phyloP scores from a whole-genome alignment of 495 filamentous ascomycete genomes.

The Parmelia sp. region DNA sequence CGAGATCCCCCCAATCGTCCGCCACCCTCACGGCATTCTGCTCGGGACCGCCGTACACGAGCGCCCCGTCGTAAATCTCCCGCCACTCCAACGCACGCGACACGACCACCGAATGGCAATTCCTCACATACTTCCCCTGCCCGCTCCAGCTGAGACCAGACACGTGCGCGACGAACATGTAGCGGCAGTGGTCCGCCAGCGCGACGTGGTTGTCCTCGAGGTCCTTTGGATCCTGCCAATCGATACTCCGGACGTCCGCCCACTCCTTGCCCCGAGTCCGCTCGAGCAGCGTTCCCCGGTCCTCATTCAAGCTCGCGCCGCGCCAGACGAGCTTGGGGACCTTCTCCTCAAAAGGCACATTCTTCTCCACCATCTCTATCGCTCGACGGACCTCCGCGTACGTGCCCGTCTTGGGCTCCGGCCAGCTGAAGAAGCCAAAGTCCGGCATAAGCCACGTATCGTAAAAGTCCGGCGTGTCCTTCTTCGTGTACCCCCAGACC shows the following conservation, averaged over 20 bases:
- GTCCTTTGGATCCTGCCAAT: background rate
- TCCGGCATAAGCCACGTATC: constrained; percentile 11
- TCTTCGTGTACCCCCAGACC: constrained; percentile 9
- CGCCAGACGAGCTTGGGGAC: constrained; percentile 1
- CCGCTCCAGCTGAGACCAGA: constrained; percentile 55
- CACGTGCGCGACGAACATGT: constrained; percentile 55
- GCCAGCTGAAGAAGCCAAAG: constrained; percentile 15
- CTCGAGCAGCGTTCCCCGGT: background rate
- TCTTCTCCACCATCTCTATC: background rate
- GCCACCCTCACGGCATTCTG: constrained; percentile 59
- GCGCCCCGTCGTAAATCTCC: constrained; percentile 39
- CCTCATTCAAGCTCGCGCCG: background rate
- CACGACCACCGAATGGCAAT: constrained; percentile 54
- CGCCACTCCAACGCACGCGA: constrained; percentile 39
- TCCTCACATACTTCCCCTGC: constrained; percentile 52
- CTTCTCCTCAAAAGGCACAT: background rate
- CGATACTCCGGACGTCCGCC: background rate
- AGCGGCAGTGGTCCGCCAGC: constrained; percentile 54
- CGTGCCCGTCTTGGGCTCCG: constrained; percentile 4
- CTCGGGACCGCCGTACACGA: constrained; percentile 43
- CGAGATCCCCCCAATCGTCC: constrained; percentile 49
- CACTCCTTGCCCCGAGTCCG: background rate
- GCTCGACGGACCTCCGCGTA: constrained; percentile 7
- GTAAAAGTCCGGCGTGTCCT: background rate
- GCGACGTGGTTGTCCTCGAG: constrained; percentile 9